phyloP scores from a whole-genome alignment of 495 filamentous ascomycete genomes.

The Penicillium salamii region DNA sequence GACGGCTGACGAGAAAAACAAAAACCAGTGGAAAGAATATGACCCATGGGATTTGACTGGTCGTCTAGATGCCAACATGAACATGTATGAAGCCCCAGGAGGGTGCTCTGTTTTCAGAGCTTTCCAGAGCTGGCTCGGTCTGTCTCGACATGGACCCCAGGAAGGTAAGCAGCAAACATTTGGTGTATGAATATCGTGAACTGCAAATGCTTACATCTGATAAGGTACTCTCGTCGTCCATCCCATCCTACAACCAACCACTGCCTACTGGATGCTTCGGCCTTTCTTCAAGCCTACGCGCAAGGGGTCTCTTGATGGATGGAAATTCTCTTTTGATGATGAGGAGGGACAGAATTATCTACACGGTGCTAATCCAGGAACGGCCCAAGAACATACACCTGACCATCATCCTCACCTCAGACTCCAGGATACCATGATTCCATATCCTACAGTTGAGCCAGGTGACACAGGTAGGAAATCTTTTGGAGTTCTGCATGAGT shows the following conservation, averaged over 20 bases:
- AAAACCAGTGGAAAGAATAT: conserved; percentile 63
- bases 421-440: conserved; percentile 62
- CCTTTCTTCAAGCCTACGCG: conserved; percentile 65
- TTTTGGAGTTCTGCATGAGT: too few relatives aligned
- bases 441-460: conserved; percentile 65
- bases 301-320: conserved; percentile 30
- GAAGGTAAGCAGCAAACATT: conserved; percentile 48
- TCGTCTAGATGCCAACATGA: conserved; percentile 55
- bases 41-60: conserved; percentile 66
- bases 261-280: conserved; percentile 66
- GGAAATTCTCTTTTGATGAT: conserved; percentile 8
- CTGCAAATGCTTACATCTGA: too few relatives aligned
- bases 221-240: conserved; percentile 61
- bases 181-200: too few relatives aligned
- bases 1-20: too few relatives aligned
- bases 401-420: conserved; percentile 67
- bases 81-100: conserved; percentile 69
- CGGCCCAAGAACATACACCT: conserved; percentile 63
- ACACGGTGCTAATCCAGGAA: conserved; percentile 65
- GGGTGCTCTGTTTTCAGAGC: conserved; percentile 71
- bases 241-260: conserved; percentile 60
- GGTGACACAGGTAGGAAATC: conserved; percentile 57
- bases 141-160: conserved; percentile 56
- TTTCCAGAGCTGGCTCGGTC: conserved; percentile 73
- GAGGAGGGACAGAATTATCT: conserved; percentile 5